phyloP scores from a whole-genome alignment of 2,329 filamentous ascomycete species.

The Sporothrix protearum region DNA sequence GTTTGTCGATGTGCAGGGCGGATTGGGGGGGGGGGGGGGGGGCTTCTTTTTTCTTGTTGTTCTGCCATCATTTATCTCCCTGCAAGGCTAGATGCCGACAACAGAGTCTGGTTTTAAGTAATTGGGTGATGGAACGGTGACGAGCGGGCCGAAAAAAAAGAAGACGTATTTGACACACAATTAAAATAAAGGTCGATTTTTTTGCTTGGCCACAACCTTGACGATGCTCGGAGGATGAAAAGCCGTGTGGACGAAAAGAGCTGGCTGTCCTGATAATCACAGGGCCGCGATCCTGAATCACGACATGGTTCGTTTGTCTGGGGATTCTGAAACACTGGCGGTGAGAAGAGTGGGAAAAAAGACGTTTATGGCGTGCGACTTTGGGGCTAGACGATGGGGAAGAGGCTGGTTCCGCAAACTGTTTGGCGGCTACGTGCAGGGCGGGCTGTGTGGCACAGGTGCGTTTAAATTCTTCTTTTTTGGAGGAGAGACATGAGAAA shows the following conservation, averaged over 20 bases:
- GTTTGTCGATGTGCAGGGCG: not conserved
- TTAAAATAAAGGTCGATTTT: not conserved
- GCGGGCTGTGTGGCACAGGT: slow-evolving; percentile 7
- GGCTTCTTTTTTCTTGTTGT: not conserved
- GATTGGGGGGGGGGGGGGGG: too few species aligned
- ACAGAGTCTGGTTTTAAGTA: not conserved
- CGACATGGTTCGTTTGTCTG: not conserved
- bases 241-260: not conserved
- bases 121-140: not conserved
- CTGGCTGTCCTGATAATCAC: not conserved
- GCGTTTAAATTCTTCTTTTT: slow-evolving; percentile 8
- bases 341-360: not conserved
- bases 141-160: not conserved
- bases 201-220: not conserved
- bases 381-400: not conserved
- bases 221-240: not conserved
- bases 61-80: not conserved
- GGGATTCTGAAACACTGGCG: slow-evolving; percentile 3
- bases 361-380: not conserved
- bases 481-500: not conserved
- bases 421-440: slow-evolving; percentile 16
- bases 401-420: not conserved
- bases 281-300: not conserved
- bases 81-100: not conserved
- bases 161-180: too few species aligned